phyloP scores from a whole-genome alignment of 768 basidiomycete genomes.

The Lactarius akahatsu region DNA sequence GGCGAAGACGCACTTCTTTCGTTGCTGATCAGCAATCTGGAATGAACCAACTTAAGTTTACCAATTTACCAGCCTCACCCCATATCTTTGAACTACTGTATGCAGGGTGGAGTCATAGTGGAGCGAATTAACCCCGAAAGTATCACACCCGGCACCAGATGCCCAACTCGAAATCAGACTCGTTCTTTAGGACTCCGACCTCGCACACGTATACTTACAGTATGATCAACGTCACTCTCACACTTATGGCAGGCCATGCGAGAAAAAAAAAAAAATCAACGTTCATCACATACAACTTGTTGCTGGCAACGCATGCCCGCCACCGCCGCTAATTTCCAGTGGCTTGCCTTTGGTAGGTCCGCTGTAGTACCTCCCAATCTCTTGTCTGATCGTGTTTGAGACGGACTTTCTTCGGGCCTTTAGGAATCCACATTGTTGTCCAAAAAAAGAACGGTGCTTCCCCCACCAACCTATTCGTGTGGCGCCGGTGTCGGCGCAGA shows the following conservation, averaged over 20 bases:
- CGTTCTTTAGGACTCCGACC: neutral
- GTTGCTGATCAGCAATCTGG: neutral
- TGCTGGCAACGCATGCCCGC: slow-evolving; percentile 11
- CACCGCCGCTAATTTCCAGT: slow-evolving; percentile 13
- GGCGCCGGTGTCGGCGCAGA: slow-evolving; percentile 8
- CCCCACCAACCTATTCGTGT: slow-evolving; percentile 13
- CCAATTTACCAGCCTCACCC: neutral
- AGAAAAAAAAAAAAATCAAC: slow-evolving; percentile 1
- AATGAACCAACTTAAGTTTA: neutral
- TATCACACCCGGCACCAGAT: neutral
- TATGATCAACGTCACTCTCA: slow-evolving; percentile 4
- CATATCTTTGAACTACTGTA: neutral
- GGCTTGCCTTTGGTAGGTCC: neutral
- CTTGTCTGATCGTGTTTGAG: slow-evolving; percentile 10
- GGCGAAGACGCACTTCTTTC: neutral
- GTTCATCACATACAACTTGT: slow-evolving; percentile 1
- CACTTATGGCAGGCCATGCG: neutral
- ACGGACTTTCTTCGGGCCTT: slow-evolving; percentile 18
- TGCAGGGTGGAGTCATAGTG: neutral
- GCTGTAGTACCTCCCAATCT: neutral
- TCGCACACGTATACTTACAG: neutral
- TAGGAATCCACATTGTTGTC: slow-evolving; percentile 1
- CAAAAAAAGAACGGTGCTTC: slow-evolving; percentile 5
- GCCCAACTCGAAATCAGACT: neutral
- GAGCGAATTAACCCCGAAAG: neutral